A percentile compares a stretch with the other conserved stretches of the same genome.
These are phyloP conservation scores for Metarhizium brunneum DNA, from an alignment of 2,329 filamentous ascomycete species.

Conservation along the genomic window DNA sequence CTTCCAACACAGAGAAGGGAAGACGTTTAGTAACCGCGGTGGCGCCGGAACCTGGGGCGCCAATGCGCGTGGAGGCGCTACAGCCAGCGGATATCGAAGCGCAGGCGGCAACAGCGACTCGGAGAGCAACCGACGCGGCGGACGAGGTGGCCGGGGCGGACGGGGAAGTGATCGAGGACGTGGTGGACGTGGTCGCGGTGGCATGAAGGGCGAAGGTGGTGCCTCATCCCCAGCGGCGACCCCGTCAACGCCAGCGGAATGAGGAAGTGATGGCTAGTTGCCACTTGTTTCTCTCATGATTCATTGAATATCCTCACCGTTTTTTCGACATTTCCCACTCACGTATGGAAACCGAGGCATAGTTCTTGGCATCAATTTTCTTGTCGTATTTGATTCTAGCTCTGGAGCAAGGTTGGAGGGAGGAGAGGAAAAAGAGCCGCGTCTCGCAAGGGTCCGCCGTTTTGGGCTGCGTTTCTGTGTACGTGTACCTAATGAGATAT, in stretches of 20 bases:
- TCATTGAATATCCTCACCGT: not conserved
- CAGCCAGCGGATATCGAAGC: conserved; percentile 71
- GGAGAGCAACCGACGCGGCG: conserved; percentile 46
- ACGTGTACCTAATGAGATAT: conserved; percentile 29
- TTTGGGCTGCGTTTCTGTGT: conserved; percentile 12
- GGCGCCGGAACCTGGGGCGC: conserved; percentile 60
- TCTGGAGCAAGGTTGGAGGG: conserved; percentile 11
- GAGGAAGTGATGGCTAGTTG: not conserved
- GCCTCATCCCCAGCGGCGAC: conserved; percentile 42
- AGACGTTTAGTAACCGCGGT: conserved; percentile 47
- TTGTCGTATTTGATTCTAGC: conserved; percentile 11
- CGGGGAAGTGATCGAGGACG: conserved; percentile 50
- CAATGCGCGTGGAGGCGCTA: conserved; percentile 51
- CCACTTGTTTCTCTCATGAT: not conserved
- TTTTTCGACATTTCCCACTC: not conserved
- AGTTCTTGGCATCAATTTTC: conserved; percentile 2
- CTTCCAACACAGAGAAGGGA: conserved; percentile 61
- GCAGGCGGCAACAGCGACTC: conserved; percentile 67
- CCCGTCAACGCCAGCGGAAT: conserved; percentile 37
- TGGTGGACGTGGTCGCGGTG: conserved; percentile 45
- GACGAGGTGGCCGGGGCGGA: conserved; percentile 46
- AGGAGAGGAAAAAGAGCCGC: conserved; percentile 5
- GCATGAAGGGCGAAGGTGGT: conserved; percentile 49
- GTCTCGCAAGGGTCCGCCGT: conserved; percentile 4
- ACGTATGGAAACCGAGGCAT: not conserved